A percentile compares a stretch with the other conserved stretches of the same genome.
Conservation (phyloP, 139 green algal species). For the Volvox reticuliferus region DNA sequence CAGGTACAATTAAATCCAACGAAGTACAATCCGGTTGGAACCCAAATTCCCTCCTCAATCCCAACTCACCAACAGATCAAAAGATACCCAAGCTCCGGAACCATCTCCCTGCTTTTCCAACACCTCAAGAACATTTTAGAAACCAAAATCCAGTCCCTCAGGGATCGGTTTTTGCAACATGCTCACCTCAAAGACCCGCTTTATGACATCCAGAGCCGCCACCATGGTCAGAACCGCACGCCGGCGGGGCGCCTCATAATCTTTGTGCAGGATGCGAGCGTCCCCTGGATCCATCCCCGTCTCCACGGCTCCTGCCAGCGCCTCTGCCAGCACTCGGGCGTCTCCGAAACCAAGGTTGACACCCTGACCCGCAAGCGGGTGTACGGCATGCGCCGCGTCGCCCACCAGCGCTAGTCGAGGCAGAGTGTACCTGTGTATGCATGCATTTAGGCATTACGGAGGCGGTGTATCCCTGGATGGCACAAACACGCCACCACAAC, state of each 20-base stretch:
- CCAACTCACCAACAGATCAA: too few species aligned
- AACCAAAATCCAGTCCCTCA: too few species aligned
- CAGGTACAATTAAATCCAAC: too few species aligned
- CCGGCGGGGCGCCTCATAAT: constrained; percentile 76
- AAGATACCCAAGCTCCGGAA: too few species aligned
- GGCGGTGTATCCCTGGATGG: too few species aligned
- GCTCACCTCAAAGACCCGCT: constrained; percentile 64
- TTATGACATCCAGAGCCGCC: constrained; percentile 73
- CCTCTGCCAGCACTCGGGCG: constrained; percentile 65
- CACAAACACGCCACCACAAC: too few species aligned
- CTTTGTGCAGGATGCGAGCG: constrained; percentile 5
- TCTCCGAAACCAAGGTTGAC: constrained; percentile 90
- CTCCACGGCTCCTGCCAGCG: constrained; percentile 65
- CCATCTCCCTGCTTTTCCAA: too few species aligned
- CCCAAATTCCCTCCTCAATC: too few species aligned
- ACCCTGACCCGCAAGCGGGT: constrained; percentile 85
- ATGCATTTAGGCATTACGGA: too few species aligned
- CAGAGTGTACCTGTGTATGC: constrained; percentile 72
- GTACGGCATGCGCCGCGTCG: constrained; percentile 85
- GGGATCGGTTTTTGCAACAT: too few species aligned
- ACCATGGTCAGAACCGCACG: constrained; percentile 75
- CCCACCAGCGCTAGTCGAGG: constrained; percentile 84
- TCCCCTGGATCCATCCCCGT: constrained; percentile 62
- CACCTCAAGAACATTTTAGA: too few species aligned
- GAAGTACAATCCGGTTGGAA: too few species aligned